phyloP scores from a whole-genome alignment of 78 protist species.

The Speleostelium caveatum region DNA sequence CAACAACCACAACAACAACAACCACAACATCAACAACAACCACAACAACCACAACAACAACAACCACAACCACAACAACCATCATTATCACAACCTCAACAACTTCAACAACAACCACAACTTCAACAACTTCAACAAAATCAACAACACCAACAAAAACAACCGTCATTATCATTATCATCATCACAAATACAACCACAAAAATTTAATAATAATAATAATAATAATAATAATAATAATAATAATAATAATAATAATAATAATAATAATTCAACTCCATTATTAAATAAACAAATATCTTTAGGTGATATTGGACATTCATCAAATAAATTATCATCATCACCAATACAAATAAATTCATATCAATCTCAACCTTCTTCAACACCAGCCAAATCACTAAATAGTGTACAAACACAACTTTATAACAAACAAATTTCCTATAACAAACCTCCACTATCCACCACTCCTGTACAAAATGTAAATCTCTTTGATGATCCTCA shows the following conservation, averaged over 20 bases:
- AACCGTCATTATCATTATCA: not conserved
- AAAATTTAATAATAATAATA: too few relatives aligned
- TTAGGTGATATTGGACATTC: not conserved
- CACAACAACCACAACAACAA: not conserved
- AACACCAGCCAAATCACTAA: not conserved
- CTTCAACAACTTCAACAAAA: not conserved
- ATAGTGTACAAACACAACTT: not conserved
- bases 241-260: not conserved
- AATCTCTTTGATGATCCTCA: not conserved
- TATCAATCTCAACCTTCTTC: not conserved
- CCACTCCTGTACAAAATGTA: not conserved
- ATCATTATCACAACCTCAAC: not conserved
- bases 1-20: too few relatives aligned
- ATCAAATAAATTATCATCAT: not conserved
- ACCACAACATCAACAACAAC: too few relatives aligned
- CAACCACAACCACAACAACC: not conserved
- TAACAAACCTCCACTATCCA: not conserved
- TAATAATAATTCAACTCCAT: not conserved
- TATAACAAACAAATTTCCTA: not conserved
- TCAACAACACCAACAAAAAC: slow-evolving; percentile 26
- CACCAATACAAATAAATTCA: not conserved
- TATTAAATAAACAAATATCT: not conserved
- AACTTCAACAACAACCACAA: not conserved
- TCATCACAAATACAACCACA: not conserved
- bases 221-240: not conserved